phyloP scores from a whole-genome alignment of 805 yeast species.

The Pichia manshurica region DNA sequence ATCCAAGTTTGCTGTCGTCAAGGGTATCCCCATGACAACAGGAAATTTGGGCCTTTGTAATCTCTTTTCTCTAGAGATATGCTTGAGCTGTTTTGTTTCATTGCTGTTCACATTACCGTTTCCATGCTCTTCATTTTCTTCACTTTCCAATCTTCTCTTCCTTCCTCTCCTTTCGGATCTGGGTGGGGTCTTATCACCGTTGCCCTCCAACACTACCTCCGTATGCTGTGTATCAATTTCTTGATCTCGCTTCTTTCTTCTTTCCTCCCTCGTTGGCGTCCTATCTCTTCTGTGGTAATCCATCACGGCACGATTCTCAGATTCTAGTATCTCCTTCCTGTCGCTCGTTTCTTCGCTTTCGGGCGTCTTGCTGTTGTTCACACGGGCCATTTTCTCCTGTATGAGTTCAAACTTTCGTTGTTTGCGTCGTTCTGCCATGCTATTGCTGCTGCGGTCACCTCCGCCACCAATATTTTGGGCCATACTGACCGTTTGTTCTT shows the following conservation, averaged over 20 bases:
- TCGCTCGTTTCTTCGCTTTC: background rate
- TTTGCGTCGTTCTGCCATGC: constrained; percentile 19
- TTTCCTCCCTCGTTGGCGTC: constrained; percentile 40
- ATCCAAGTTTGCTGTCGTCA: constrained; percentile 44
- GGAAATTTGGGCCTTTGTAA: constrained; percentile 16
- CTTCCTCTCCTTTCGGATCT: constrained; percentile 18
- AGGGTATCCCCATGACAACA: constrained; percentile 30
- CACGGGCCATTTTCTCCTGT: constrained; percentile 1
- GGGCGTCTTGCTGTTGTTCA: background rate
- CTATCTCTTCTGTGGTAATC: constrained; percentile 30
- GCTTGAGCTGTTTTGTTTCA: background rate
- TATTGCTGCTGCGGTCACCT: too few relatives aligned
- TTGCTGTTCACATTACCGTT: constrained; percentile 18
- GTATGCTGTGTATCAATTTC: constrained; percentile 3
- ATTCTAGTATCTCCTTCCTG: background rate
- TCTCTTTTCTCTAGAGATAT: background rate
- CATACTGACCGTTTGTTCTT: too few relatives aligned
- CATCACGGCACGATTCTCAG: background rate
- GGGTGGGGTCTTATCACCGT: constrained; percentile 16
- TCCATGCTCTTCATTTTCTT: constrained; percentile 27
- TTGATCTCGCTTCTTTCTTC: constrained; percentile 32
- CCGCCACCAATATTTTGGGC: too few relatives aligned
- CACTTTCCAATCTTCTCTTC: constrained; percentile 12
- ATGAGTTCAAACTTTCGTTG: constrained; percentile 15
- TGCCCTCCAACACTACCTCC: background rate